A percentile compares a stretch with the other conserved stretches of the same genome.
These are phyloP conservation scores for Lobosporangium transversale DNA, from an alignment of 192 early-diverging fungal genomes.

Conservation along the genomic window DNA sequence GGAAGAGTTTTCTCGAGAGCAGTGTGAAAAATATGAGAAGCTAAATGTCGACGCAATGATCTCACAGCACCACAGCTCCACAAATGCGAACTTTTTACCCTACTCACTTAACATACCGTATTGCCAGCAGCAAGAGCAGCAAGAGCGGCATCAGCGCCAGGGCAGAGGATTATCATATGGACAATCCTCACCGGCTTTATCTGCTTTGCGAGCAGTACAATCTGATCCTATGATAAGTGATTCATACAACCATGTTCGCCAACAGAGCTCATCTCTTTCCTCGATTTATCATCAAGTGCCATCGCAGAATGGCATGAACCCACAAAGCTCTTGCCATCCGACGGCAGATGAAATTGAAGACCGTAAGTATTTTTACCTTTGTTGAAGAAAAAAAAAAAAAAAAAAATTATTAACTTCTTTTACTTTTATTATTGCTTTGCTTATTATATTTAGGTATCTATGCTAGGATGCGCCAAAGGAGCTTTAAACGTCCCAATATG, in stretches of 20 bases:
- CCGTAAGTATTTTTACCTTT: conserved; percentile 31
- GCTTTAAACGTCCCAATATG: no score
- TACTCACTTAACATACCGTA: no score
- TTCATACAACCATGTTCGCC: conserved; percentile 9
- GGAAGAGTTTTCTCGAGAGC: conserved; percentile 17
- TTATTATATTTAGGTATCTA: conserved; percentile 3
- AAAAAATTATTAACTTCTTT: no score
- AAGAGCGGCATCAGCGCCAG: neutral
- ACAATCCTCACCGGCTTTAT: no score
- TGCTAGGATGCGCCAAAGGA: conserved; percentile 22
- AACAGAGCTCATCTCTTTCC: conserved; percentile 8
- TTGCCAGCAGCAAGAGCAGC: neutral
- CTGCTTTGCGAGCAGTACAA: no score
- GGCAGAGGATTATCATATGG: no score
- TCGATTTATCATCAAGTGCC: conserved; percentile 4
- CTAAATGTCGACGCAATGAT: conserved; percentile 5
- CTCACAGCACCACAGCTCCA: conserved; percentile 3
- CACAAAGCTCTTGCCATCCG: conserved; percentile 1
- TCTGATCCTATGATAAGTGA: no score
- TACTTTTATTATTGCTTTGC: neutral
- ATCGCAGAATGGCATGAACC: neutral
- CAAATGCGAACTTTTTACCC: no score
- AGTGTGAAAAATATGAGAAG: conserved; percentile 22
- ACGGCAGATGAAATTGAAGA: conserved; percentile 16
- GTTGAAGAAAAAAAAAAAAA: no score